Evolutionary conservation across 805 yeast species (phyloP), one percentile per base, ranked within the genome.

Genomic region (Pachysolen tannophilus): DNA sequence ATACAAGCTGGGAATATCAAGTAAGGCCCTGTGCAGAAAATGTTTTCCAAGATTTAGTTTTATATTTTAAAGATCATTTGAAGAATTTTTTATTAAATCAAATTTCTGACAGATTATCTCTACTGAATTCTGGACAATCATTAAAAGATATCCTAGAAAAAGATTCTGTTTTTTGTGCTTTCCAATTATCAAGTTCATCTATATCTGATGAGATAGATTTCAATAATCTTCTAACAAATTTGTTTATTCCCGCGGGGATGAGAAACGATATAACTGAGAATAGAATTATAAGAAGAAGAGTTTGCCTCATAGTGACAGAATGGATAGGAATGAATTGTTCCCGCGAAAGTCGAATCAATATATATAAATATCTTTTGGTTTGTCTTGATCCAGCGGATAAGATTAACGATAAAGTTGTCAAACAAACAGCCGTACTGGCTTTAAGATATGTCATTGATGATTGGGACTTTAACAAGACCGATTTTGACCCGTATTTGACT

Each of bases 11-110:
- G 78, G 97, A 88, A 50, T 85, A 64, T 52, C 88, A 83, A 51
- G 68, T 87, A 9, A 65, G 94, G 38, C 86, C 90, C 3, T 85
- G 96, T 57, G 86, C 95, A 0, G 95, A 85, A 46, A 78, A 78
- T 50, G 77, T 86, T 44, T 87, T 78, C 51, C 83, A 79, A 44
- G 92, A 82, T 49, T 58, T 88, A 43, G 72, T 84, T 26, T 65
- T 67, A 31, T 67, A 69, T 41, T 85, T 79, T 58, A 76, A 77
- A 33, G 75, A 68, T 13, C 53, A 67, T 3, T 58, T 82, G 26
- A 42, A 81, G 52, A 57, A 50, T 11, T 75, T 72, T 43, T 65
- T 86, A 6, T 55, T 82, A 46, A 66, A 67, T 35, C 79, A 77
- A 45, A 75, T 86, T 31, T 61, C 69, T n/a, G 49, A 52, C 18